Evolutionary conservation across 345 rosid genomes (phyloP).

Genomic region (Combretum micranthum): DNA sequence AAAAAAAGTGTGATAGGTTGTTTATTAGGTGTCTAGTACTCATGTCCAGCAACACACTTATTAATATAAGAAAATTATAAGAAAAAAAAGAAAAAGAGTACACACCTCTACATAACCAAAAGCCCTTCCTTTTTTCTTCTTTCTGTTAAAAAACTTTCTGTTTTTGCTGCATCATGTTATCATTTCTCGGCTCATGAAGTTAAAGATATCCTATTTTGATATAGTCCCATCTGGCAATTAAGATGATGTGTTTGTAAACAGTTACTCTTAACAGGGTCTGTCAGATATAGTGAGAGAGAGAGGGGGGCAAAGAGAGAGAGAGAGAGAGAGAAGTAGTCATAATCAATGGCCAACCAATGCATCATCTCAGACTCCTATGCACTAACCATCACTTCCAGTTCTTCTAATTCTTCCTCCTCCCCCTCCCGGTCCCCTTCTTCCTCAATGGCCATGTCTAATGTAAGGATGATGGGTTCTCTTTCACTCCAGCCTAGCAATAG

Average conservation of each 20-base stretch:
- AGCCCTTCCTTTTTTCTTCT: conserved; percentile 8
- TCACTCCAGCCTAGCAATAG: no score
- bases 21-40: no score
- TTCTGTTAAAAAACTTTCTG: conserved; percentile 17
- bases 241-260: conserved; percentile 34
- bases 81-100: background rate
- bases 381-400: conserved; percentile 10
- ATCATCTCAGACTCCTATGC: conserved; percentile 14
- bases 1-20: no score
- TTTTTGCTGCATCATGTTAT: conserved; percentile 10
- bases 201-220: no score
- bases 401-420: conserved; percentile 7
- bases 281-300: conserved; percentile 28
- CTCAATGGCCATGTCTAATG: background rate
- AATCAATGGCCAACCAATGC: conserved; percentile 14
- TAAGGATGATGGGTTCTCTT: no score
- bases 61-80: no score
- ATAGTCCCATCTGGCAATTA: no score
- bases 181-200: background rate
- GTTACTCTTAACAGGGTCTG: conserved; percentile 37
- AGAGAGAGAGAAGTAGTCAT: background rate
- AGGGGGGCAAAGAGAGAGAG: conserved; percentile 15
- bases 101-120: background rate
- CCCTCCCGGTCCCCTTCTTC: conserved; percentile 5
- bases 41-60: no score